A percentile compares a stretch with the other conserved stretches of the same genome.
Evolutionary conservation across 202 grass and related monocot genomes (phyloP).

Genomic region (Elaeis oleifera): DNA sequence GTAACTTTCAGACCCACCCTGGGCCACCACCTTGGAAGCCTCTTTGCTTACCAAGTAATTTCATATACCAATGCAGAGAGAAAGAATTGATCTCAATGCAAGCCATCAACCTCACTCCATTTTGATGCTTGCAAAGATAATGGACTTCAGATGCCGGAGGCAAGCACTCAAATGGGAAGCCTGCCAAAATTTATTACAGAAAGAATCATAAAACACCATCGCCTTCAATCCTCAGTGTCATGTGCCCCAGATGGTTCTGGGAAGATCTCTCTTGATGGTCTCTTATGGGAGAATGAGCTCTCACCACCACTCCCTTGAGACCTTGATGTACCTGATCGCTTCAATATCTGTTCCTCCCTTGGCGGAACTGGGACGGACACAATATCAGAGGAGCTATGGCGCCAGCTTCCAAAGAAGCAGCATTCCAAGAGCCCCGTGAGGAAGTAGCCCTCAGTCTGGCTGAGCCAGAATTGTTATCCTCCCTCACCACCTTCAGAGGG

Average conservation of each 20-base stretch:
- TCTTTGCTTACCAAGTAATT: neutral
- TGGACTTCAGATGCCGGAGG: neutral
- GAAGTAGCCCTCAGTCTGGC: constrained; percentile 75
- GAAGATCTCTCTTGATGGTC: constrained; percentile 73
- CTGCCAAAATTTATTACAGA: neutral
- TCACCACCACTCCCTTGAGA: constrained; percentile 76
- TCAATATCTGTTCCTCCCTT: constrained; percentile 56
- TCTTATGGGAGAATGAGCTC: constrained; percentile 65
- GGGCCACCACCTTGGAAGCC: constrained; percentile 5
- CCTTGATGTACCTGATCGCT: constrained; percentile 58
- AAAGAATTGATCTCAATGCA: constrained; percentile 1
- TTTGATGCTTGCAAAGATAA: neutral
- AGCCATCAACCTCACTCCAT: neutral
- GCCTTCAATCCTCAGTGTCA: constrained; percentile 65
- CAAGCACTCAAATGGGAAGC: neutral
- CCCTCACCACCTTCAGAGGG: constrained; percentile 87
- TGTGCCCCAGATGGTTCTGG: constrained; percentile 66
- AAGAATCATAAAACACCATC: constrained; percentile 14
- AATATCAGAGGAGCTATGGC: constrained; percentile 71
- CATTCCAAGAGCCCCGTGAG: constrained; percentile 92
- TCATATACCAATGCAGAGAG: neutral
- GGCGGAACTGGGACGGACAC: constrained; percentile 27
- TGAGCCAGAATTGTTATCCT: constrained; percentile 67
- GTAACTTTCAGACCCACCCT: constrained; percentile 14
- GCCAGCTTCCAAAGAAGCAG: constrained; percentile 84